Evolutionary conservation across 805 yeast species (phyloP).

Genomic region (Candida alai): DNA sequence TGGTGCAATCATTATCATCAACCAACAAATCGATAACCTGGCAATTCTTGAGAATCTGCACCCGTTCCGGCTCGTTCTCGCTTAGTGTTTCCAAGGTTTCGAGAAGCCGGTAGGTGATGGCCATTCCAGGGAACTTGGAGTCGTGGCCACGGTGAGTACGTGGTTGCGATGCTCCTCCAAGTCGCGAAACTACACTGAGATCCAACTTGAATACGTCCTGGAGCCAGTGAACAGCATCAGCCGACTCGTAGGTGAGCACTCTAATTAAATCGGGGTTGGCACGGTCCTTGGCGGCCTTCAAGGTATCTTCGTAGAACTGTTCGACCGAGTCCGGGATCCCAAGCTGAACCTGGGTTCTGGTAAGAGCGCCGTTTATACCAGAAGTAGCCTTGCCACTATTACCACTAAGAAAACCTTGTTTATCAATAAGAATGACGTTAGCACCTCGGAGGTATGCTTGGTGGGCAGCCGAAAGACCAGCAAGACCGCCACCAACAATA

Average conservation of each 20-base stretch:
- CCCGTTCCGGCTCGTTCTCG: constrained; percentile 41
- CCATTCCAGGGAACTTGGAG: constrained; percentile 62
- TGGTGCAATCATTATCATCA: constrained; percentile 20
- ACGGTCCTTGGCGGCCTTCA: constrained; percentile 58
- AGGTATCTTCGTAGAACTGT: constrained; percentile 61
- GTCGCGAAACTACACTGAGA: constrained; percentile 62
- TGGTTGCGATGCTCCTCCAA: constrained; percentile 80
- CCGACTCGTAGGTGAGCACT: constrained; percentile 58
- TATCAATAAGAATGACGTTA: constrained; percentile 52
- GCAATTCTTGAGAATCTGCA: constrained; percentile 36
- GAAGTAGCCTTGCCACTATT: constrained; percentile 66
- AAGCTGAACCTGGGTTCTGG: constrained; percentile 52
- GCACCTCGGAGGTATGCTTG: constrained; percentile 52
- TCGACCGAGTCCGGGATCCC: constrained; percentile 54
- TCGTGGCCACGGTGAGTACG: constrained; percentile 80
- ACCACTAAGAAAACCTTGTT: constrained; percentile 59
- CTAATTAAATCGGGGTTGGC: constrained; percentile 58
- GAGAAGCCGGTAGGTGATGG: constrained; percentile 52
- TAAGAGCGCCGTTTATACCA: constrained; percentile 70
- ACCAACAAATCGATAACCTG: constrained; percentile 42
- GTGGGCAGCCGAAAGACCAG: constrained; percentile 62
- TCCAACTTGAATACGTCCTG: constrained; percentile 59
- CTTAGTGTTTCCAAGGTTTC: constrained; percentile 47
- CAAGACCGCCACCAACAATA: constrained; percentile 63
- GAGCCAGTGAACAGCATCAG: constrained; percentile 70